Conservation (phyloP, 257 asterid species). For the Dorcoceras hygrometricum region DNA sequence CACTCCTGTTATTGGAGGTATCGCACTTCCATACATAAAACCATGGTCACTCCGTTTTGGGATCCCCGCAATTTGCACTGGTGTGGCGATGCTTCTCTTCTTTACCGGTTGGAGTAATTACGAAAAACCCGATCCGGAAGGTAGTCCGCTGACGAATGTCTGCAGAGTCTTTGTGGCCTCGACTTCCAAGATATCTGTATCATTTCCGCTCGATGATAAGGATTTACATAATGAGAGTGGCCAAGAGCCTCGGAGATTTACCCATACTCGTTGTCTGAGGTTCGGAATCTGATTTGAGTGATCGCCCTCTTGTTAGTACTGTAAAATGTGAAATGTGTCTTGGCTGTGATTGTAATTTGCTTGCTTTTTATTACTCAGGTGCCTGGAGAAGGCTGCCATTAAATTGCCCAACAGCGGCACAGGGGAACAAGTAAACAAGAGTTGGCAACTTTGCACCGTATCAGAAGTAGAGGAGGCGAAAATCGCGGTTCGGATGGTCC, state of each 20-base stretch:
- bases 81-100: constrained; percentile 30
- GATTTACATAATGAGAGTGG: constrained; percentile 20
- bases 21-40: constrained; percentile 50
- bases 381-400: constrained; percentile 65
- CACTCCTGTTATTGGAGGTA: constrained; percentile 31
- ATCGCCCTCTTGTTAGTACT: background rate
- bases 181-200: constrained; percentile 17
- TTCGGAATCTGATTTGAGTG: background rate
- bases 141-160: constrained; percentile 27
- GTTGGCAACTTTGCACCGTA: constrained; percentile 44
- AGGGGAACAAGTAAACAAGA: constrained; percentile 8
- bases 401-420: background rate
- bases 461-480: constrained; percentile 55
- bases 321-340: background rate
- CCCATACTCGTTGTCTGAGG: constrained; percentile 40
- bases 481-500: constrained; percentile 48
- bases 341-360: background rate
- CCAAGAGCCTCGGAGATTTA: background rate
- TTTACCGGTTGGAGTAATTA: constrained; percentile 13
- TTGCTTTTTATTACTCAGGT: constrained; percentile 30
- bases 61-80: constrained; percentile 41
- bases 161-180: constrained; percentile 32
- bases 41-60: constrained; percentile 54
- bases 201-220: constrained; percentile 21
- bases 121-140: background rate